Base-by-base conservation (phyloP, 176 grass and related monocot species). In the Lolium perenne region DNA sequence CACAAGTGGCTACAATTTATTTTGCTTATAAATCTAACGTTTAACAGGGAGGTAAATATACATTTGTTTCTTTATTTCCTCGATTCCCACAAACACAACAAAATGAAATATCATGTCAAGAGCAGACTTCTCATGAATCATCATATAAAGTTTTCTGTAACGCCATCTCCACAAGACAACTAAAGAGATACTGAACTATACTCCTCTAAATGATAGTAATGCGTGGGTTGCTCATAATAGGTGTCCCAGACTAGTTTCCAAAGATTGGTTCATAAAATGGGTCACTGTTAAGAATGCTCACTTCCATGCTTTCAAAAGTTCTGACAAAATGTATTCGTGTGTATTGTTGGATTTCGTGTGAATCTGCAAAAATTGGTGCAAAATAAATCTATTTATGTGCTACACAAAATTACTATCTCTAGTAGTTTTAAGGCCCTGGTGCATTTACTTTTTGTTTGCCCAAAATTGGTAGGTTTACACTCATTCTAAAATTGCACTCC, bases 111-210 rank as follows among this genome's bases (percentile, higher is more conserved):
- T 83, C 17, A 32, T 56, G 48, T 41, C 38, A 82, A 41, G 20
- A 43, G 12, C 10, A 71, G 3, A 38, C 13, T 82, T 43, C 50
- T 45, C 49, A 16, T 71, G 50, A 57, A 55, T 71, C 32, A 72
- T 58, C 14, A 46, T 60, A 74, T 26, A 47, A 74, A 26, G 54
- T 74, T 83, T 29, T 54, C 46, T 68, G 53, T 38, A 81, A 53
- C 17, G 51, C 29, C 49, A 14, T 66, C 45, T 81, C 46, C 70
- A 61, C 16, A 60, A 61, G 55, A 49, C 38, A 26, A 73, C 22
- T 11, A 60, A 17, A 83, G 5, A 38, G 40, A 58, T 20, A 58
- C 25, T 58, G 29, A 64, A 20, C 8, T 41, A 6, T 20, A 73
- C 9, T 18, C 51, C 47, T 76, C n/a, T 26, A 81, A 11, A 68